Percentiles rank a stretch among this genome's conserved stretches.
These are phyloP conservation scores for Salvia splendens DNA, from an alignment of 257 asterid species.

Conservation along the genomic window DNA sequence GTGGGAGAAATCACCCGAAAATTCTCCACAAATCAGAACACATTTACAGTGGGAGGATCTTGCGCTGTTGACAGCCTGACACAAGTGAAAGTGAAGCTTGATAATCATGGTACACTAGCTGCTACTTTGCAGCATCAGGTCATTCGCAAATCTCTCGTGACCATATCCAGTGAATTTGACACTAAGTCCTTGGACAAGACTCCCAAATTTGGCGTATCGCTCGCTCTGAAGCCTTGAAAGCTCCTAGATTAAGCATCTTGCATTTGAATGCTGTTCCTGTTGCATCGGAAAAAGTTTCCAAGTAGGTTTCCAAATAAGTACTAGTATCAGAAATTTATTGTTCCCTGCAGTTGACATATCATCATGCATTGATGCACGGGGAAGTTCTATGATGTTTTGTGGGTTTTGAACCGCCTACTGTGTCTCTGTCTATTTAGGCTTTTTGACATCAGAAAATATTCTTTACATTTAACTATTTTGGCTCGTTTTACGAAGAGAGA, in stretches of 20 bases:
- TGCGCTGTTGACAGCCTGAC: constrained; percentile 53
- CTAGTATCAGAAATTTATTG: constrained; percentile 26
- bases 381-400: constrained; percentile 13
- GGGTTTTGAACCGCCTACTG: background rate
- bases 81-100: constrained; percentile 63
- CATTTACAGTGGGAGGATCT: constrained; percentile 67
- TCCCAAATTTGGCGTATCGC: constrained; percentile 61
- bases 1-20: constrained; percentile 63
- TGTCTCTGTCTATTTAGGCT: constrained; percentile 27
- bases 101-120: constrained; percentile 62
- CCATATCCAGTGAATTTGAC: constrained; percentile 68
- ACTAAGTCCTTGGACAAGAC: constrained; percentile 65
- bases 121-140: constrained; percentile 71
- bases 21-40: constrained; percentile 72
- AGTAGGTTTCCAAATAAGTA: constrained; percentile 50
- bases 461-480: constrained; percentile 29
- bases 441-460: constrained; percentile 31
- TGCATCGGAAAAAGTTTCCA: constrained; percentile 31
- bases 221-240: constrained; percentile 63
- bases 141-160: constrained; percentile 51
- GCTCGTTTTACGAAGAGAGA: background rate
- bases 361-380: constrained; percentile 27
- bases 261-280: constrained; percentile 24
- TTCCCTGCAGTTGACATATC: constrained; percentile 29
- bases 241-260: background rate